These are phyloP conservation scores for Candida insectalens DNA, from an alignment of 805 yeast species.

Conservation along the genomic window DNA sequence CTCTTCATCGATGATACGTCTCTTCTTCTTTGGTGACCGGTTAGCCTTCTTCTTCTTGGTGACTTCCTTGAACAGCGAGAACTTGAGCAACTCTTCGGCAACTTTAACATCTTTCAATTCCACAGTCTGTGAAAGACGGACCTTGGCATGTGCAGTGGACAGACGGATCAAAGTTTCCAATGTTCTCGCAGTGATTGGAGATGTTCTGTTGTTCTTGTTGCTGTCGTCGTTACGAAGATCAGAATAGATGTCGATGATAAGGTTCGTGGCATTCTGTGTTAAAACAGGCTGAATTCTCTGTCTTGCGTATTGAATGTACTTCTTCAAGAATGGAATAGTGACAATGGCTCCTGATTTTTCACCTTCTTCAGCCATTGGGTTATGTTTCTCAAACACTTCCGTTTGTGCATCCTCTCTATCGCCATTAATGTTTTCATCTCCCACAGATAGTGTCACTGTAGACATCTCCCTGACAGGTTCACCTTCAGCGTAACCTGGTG, in stretches of 20 bases:
- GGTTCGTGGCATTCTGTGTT: slow-evolving; percentile 65
- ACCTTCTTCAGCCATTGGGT: slow-evolving; percentile 36
- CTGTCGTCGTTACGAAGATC: slow-evolving; percentile 68
- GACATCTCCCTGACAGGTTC: slow-evolving; percentile 81
- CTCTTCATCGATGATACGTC: slow-evolving; percentile 16
- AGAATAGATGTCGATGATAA: slow-evolving; percentile 73
- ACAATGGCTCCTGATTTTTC: slow-evolving; percentile 37
- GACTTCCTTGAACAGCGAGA: slow-evolving; percentile 71
- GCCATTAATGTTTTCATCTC: slow-evolving; percentile 44
- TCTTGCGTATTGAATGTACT: slow-evolving; percentile 91
- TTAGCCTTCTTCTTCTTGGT: slow-evolving; percentile 24
- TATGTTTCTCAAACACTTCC: slow-evolving; percentile 76
- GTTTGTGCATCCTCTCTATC: slow-evolving; percentile 36
- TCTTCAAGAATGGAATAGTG: slow-evolving; percentile 77
- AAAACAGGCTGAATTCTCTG: slow-evolving; percentile 76
- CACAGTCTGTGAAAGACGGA: slow-evolving; percentile 71
- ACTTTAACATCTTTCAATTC: slow-evolving; percentile 71
- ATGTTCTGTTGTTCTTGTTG: slow-evolving; percentile 59
- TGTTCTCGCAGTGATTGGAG: slow-evolving; percentile 98
- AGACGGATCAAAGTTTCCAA: slow-evolving; percentile 91
- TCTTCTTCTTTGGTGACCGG: slow-evolving; percentile 26
- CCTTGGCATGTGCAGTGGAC: slow-evolving; percentile 94
- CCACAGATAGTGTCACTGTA: slow-evolving; percentile 69
- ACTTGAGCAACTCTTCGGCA: slow-evolving; percentile 79
- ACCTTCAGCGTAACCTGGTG: slow-evolving; percentile 85